These are phyloP conservation scores for Fulvia fulva DNA, from an alignment of 2,329 filamentous ascomycete species.

Conservation along the genomic window DNA sequence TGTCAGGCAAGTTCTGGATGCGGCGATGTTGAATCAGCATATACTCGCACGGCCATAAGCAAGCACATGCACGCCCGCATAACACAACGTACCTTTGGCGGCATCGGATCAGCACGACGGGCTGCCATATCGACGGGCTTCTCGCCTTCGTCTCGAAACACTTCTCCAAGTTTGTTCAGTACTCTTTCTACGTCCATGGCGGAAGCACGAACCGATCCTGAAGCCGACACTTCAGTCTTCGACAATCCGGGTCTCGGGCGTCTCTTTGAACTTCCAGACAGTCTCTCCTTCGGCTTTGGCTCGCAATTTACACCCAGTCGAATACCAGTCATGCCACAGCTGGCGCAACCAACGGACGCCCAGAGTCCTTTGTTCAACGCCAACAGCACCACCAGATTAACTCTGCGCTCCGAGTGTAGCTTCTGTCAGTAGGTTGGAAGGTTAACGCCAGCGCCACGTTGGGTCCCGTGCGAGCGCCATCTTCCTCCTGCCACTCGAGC, in stretches of 20 bases:
- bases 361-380: background rate
- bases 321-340: background rate
- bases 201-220: background rate
- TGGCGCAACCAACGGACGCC: background rate
- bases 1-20: background rate
- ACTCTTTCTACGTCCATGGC: slow-evolving; percentile 1
- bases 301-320: background rate
- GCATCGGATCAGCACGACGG: background rate
- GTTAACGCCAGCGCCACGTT: background rate
- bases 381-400: background rate
- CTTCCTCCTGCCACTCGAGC: background rate
- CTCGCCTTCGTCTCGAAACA: slow-evolving; percentile 1
- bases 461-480: background rate
- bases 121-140: background rate
- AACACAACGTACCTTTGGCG: slow-evolving; percentile 4
- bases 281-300: background rate
- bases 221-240: background rate
- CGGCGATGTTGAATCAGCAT: background rate
- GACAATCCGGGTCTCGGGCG: background rate
- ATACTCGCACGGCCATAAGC: background rate
- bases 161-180: background rate
- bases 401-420: background rate
- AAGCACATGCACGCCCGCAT: background rate
- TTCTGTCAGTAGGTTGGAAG: background rate
- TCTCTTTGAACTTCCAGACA: background rate